Evolutionary conservation across 1,284 basidiomycete genomes (phyloP).

Genomic region (Sporisorium exsertum): DNA sequence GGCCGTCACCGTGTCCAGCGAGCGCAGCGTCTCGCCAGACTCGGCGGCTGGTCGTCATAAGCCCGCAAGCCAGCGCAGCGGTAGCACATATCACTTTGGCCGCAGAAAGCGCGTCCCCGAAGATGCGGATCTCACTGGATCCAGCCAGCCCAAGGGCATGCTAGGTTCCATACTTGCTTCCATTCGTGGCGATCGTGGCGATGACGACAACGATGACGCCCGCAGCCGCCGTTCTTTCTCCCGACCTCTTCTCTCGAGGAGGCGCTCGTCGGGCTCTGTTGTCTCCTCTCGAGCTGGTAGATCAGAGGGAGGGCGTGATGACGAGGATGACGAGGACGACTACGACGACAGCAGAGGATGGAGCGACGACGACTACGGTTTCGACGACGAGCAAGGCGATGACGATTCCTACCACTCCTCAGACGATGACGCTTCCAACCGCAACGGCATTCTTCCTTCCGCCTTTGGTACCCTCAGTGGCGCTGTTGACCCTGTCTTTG

Average conservation of each 20-base stretch:
- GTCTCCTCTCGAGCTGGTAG: conserved; percentile 39
- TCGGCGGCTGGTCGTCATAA: conserved; percentile 43
- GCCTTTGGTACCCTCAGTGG: conserved; percentile 63
- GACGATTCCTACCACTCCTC: conserved; percentile 46
- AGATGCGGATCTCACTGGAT: conserved; percentile 36
- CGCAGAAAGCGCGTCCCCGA: conserved; percentile 35
- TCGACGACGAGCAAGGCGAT: conserved; percentile 52
- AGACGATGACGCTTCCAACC: conserved; percentile 50
- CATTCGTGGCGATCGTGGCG: conserved; percentile 53
- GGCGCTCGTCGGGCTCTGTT: conserved; percentile 45
- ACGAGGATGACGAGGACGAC: conserved; percentile 42
- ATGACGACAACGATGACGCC: conserved; percentile 54
- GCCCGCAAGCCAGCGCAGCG: conserved; percentile 52
- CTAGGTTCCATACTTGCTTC: conserved; percentile 64
- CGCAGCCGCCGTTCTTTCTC: conserved; percentile 46
- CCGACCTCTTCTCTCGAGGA: conserved; percentile 49
- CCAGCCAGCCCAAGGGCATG: conserved; percentile 54
- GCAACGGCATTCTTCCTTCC: conserved; percentile 61
- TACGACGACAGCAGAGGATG: conserved; percentile 36
- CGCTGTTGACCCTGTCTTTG: conserved; percentile 65
- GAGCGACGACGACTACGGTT: conserved; percentile 57
- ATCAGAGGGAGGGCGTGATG: conserved; percentile 41
- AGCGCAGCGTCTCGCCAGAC: conserved; percentile 44
- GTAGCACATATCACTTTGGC: conserved; percentile 53
- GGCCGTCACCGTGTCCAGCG: conserved; percentile 43